phyloP scores from a whole-genome alignment of 1,139 yeast genomes.

The Saccharomyces hybrid region DNA sequence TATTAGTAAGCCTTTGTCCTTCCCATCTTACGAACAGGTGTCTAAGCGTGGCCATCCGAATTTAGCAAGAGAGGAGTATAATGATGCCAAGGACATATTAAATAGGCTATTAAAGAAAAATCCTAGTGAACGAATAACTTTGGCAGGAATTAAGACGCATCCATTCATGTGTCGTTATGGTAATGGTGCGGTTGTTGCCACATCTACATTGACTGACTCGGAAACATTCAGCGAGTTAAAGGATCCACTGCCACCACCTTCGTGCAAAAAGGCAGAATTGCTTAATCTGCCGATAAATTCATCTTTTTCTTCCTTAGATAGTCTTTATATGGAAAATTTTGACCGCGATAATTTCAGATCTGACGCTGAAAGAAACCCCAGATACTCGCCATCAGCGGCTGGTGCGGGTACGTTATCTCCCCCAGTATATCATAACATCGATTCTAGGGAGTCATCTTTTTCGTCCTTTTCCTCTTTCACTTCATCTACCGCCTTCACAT shows the following conservation, averaged over 20 bases:
- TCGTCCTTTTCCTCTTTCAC: not conserved
- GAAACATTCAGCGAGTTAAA: not conserved
- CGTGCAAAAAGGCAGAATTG: not conserved
- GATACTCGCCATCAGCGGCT: not conserved
- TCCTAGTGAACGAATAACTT: constrained; percentile 59
- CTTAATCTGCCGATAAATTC: constrained; percentile 52
- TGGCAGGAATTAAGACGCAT: constrained; percentile 68
- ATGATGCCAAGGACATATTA: constrained; percentile 60
- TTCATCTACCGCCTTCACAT: not conserved
- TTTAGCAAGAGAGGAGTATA: constrained; percentile 38
- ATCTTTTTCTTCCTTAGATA: constrained; percentile 71
- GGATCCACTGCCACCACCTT: not conserved
- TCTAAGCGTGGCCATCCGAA: constrained; percentile 31
- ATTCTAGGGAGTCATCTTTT: not conserved
- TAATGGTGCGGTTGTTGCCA: not conserved
- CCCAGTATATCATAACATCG: not conserved
- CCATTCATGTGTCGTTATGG: constrained; percentile 43
- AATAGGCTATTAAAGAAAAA: constrained; percentile 59
- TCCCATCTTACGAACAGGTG: constrained; percentile 47
- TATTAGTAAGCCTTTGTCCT: constrained; percentile 51
- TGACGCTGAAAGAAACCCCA: not conserved
- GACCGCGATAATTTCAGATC: constrained; percentile 9
- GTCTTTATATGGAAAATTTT: constrained; percentile 53
- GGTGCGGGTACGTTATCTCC: not conserved
- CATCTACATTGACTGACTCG: not conserved